phyloP scores from a whole-genome alignment of 331 rosid genomes.

The Ulmus americana region DNA sequence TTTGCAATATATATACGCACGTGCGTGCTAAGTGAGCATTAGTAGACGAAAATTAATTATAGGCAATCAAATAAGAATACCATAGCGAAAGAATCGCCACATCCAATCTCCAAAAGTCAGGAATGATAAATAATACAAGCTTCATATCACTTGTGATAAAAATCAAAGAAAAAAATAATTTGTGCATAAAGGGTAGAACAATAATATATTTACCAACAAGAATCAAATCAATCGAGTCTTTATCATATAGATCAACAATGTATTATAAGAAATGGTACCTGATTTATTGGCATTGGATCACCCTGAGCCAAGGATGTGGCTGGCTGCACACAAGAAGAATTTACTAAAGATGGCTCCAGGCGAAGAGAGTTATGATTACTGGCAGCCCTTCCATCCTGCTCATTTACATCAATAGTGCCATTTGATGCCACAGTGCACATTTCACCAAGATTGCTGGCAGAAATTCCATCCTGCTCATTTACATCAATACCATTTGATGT shows the following conservation, averaged over 20 bases:
- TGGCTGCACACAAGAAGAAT: conserved; percentile 23
- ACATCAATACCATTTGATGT: conserved; percentile 15
- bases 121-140: too few relatives aligned
- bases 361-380: conserved; percentile 21
- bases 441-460: conserved; percentile 15
- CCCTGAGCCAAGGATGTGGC: conserved; percentile 16
- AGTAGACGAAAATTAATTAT: background rate
- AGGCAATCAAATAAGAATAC: background rate
- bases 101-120: too few relatives aligned
- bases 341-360: conserved; percentile 28
- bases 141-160: too few relatives aligned
- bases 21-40: too few relatives aligned
- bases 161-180: too few relatives aligned
- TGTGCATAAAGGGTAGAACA: background rate
- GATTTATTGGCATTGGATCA: conserved; percentile 12
- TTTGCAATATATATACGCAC: background rate
- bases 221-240: background rate
- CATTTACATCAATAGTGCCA: conserved; percentile 23
- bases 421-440: conserved; percentile 17
- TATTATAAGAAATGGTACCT: conserved; percentile 27
- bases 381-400: conserved; percentile 35
- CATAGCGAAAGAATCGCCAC: background rate
- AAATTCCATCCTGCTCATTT: conserved; percentile 5
- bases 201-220: background rate
- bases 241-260: background rate